Base-by-base conservation (phyloP, 345 rosid species). In the Eucalyptus cladocalyx region DNA sequence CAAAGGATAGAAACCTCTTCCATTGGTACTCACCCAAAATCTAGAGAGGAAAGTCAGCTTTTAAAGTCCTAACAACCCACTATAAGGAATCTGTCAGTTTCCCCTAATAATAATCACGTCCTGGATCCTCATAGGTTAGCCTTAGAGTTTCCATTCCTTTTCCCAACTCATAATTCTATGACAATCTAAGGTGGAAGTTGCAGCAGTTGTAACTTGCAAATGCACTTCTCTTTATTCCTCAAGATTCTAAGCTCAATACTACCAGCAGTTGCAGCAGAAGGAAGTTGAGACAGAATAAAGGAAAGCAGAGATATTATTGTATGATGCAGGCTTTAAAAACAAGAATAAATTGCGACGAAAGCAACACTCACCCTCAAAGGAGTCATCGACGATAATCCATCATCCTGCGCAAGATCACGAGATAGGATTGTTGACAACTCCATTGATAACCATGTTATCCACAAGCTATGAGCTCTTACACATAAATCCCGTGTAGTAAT, bases 381-480 rank as follows among this genome's bases (percentile, higher is more conserved):
- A 91, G 93, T 91, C 88, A 96, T 95, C 51, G 99, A 94, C 30
- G 96, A 93, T 89, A 98, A 94, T 88, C 96, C 97, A 91, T 96
- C 99, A 94, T 97, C 99, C 72, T 87, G 93, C 76, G 91, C 95
- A 87, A 98, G 95, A 93, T 96, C 95, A 86, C 89, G 90, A 56
- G 94, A 92, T 87, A 98, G 95, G 93, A 97, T 95, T 88, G 92
- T 89, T 87, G 98, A 97, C 87, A 98, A 97, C 94, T 95, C 97
- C 91, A 94, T 90, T 60, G 98, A 93, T 87, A 97, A 92, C 99
- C 99, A 97, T 80, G 94, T 93, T 92, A 97, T 97, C 99, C 99
- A 97, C 94, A 98, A 92, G 88, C 90, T 91, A 90, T 97, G 97
- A 89, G 99, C 99, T 94, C 92, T 96, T 88, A 96, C 94, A 94